Evolutionary conservation across 192 early-diverging fungal species (phyloP).

Genomic region (Backusella psychrophila): DNA sequence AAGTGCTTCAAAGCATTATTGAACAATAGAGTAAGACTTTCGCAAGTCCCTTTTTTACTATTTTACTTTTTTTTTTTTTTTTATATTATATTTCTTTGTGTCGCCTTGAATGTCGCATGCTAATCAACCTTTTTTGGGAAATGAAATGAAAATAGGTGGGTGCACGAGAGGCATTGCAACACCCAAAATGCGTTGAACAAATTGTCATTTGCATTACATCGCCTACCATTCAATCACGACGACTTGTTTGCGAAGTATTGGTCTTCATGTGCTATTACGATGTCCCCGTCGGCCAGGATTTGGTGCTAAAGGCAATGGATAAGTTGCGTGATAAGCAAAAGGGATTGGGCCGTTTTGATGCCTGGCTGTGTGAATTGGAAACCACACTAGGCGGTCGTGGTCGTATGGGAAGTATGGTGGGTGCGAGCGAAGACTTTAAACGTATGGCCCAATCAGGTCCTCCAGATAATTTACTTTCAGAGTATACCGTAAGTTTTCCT

Average conservation of each 20-base stretch:
- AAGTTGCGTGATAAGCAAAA: constrained; percentile 64
- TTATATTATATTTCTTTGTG: neutral
- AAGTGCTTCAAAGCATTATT: constrained; percentile 79
- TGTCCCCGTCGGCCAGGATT: constrained; percentile 69
- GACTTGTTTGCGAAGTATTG: constrained; percentile 71
- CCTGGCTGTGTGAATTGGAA: constrained; percentile 70
- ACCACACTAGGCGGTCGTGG: constrained; percentile 74
- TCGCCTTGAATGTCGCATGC: neutral
- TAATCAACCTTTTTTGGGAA: constrained; percentile 1
- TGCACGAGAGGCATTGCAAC: constrained; percentile 69
- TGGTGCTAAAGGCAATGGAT: constrained; percentile 78
- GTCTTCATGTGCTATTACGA: constrained; percentile 76
- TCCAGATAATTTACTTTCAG: constrained; percentile 67
- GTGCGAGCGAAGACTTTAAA: constrained; percentile 70
- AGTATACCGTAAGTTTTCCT: constrained; percentile 55
- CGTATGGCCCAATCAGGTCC: constrained; percentile 52
- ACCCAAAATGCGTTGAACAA: constrained; percentile 70
- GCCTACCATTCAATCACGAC: constrained; percentile 64
- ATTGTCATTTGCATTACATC: constrained; percentile 74
- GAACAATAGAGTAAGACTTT: constrained; percentile 51
- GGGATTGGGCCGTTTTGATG: constrained; percentile 68
- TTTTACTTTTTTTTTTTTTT: neutral
- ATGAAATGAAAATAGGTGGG: constrained; percentile 52
- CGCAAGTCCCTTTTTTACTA: neutral
- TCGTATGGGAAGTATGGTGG: constrained; percentile 74